Base-by-base conservation (phyloP, 2,329 filamentous ascomycete species). In the Lachnellula cervina region DNA sequence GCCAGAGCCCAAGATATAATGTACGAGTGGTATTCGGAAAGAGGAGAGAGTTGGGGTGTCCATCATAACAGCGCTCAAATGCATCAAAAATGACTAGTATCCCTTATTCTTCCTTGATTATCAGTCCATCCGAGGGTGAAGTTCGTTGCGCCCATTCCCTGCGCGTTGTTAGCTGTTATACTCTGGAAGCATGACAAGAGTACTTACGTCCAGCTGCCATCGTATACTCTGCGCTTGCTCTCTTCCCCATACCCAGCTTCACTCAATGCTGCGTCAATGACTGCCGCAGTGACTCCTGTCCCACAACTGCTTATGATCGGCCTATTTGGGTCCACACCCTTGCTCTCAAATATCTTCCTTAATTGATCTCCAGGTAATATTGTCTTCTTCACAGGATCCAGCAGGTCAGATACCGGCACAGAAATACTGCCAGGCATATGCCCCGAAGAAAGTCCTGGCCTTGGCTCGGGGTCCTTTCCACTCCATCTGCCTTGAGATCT, bases 181-280 rank as follows among this genome's bases (percentile, higher is more conserved):
- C 8, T 9, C n/a, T 23, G 49, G 14, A 34, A 51, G 16, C 44
- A 17, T 1, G 17, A 13, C 45, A 38, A 53, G 42, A 38, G 17
- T 43, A 87, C 89, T 84, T 78, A 96, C 81, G 94, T 97, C 94
- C 94, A 99, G 72, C 92, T 96, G 48, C 94, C 94, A 71, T 99
- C 94, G 68, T 99, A 99, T 21, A 99, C 79, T 68, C 81, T 86
- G 63, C 89, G 82, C 53, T 82, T 81, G 58, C 85, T 80, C 0
- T 81, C 73, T 4, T 82, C 76, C 2, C 88, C 89, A 68, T 84
- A 92, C 1, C 85, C 86, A 21, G 92, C 90, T 71, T 90, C 85
- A 32, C 83, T 83, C 52, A 99, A 74, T 2, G 91, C 94, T 38
- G 91, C 87, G 69, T 99, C 94, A 43, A 99, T 83, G 44, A 97